Percentiles rank a stretch among this genome's conserved stretches.
These are phyloP conservation scores for Cercospora canescens DNA, from an alignment of 2,329 filamentous ascomycete genomes.

Conservation along the genomic window DNA sequence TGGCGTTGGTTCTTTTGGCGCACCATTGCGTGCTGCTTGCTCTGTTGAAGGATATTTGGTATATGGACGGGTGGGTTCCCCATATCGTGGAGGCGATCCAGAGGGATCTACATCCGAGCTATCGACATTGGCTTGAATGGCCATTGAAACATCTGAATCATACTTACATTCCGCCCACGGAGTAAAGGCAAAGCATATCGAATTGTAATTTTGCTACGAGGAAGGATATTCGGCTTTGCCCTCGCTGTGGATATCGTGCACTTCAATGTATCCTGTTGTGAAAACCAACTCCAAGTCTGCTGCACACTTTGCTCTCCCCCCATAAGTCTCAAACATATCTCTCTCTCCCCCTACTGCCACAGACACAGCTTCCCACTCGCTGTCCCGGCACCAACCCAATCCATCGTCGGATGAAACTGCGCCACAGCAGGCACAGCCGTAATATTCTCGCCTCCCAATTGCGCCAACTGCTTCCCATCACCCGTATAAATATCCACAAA, in stretches of 20 bases:
- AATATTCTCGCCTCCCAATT: constrained; percentile 84
- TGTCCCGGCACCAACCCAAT: constrained; percentile 92
- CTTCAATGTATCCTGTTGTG: no score
- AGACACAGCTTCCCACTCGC: constrained; percentile 89
- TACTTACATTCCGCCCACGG: not conserved
- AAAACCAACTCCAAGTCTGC: no score
- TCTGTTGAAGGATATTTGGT: constrained; percentile 18
- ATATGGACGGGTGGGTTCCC: constrained; percentile 19
- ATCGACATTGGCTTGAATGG: constrained; percentile 21
- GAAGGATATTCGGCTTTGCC: no score
- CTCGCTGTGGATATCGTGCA: not conserved
- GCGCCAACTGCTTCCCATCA: constrained; percentile 82
- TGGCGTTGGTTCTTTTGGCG: constrained; percentile 22
- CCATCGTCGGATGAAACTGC: constrained; percentile 79
- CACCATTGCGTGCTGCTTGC: constrained; percentile 18
- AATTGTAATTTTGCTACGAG: no score
- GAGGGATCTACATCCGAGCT: constrained; percentile 16
- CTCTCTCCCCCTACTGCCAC: constrained; percentile 53
- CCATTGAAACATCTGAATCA: constrained; percentile 4
- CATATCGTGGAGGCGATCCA: constrained; percentile 20
- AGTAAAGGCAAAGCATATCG: not conserved
- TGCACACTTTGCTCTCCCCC: no score
- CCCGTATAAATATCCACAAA: constrained; percentile 89
- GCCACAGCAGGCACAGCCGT: constrained; percentile 93
- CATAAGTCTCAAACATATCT: not conserved